phyloP scores from a whole-genome alignment of 2,329 filamentous ascomycete species.

The Hypoxylon sp. region DNA sequence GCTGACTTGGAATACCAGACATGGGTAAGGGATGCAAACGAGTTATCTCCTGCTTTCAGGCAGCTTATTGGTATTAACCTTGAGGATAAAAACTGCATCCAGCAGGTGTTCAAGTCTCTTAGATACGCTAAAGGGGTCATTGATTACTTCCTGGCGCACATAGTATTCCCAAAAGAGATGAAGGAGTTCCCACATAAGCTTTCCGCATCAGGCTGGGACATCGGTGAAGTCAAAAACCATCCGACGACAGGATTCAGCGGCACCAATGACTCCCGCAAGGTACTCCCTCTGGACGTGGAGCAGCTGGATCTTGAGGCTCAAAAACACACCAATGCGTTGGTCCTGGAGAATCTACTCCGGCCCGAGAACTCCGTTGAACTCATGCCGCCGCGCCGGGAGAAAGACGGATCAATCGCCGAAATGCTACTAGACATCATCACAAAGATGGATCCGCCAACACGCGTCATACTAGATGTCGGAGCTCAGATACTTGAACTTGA shows the following conservation, averaged over 20 bases:
- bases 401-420: constrained; percentile 54
- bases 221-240: constrained; percentile 63
- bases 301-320: constrained; percentile 70
- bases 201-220: constrained; percentile 77
- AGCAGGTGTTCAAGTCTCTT: constrained; percentile 67
- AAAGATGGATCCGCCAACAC: constrained; percentile 57
- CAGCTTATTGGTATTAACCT: constrained; percentile 70
- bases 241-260: constrained; percentile 78
- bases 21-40: constrained; percentile 60
- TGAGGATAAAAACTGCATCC: constrained; percentile 66
- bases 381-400: constrained; percentile 37
- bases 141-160: constrained; percentile 72
- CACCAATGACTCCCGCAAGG: constrained; percentile 73
- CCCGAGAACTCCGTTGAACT: constrained; percentile 63
- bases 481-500: constrained; percentile 76
- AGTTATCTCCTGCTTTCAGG: constrained; percentile 57
- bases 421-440: constrained; percentile 63
- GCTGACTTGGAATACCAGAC: constrained; percentile 64
- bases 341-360: constrained; percentile 71
- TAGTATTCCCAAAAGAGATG: constrained; percentile 74
- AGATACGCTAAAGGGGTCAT: constrained; percentile 67
- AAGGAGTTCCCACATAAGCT: constrained; percentile 76
- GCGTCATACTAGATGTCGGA: constrained; percentile 79
- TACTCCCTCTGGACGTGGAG: constrained; percentile 69
- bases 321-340: constrained; percentile 76